Evolutionary conservation across 352 stramenopile species (phyloP).

Genomic region (Pythium vanterpoolii): DNA sequence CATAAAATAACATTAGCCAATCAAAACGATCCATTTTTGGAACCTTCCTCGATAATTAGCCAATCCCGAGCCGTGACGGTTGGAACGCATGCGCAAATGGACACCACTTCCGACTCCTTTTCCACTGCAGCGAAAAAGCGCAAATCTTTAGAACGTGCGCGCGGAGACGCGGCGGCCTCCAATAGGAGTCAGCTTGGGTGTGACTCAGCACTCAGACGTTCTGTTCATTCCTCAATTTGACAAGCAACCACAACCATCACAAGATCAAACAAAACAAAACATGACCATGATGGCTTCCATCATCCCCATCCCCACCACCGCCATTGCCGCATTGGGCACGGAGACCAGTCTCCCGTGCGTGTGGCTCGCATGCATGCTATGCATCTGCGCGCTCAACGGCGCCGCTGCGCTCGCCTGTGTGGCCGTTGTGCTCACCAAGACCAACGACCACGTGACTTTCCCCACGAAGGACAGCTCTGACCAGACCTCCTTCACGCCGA

Average conservation of each 20-base stretch:
- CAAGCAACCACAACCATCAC: constrained; percentile 22
- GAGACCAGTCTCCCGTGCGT: constrained; percentile 15
- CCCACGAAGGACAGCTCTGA: neutral
- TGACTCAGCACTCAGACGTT: neutral
- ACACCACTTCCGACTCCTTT: constrained; percentile 9
- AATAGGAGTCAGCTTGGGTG: constrained; percentile 6
- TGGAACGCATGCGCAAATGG: constrained; percentile 25
- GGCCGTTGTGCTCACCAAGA: constrained; percentile 25
- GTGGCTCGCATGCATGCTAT: constrained; percentile 30
- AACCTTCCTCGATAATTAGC: constrained; percentile 22
- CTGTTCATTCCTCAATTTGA: constrained; percentile 28
- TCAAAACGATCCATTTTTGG: constrained; percentile 17
- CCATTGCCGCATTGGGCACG: constrained; percentile 5
- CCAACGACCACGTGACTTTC: neutral
- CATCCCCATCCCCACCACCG: constrained; percentile 1
- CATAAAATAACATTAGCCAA: constrained; percentile 23
- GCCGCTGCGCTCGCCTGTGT: constrained; percentile 24
- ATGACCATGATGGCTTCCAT: constrained; percentile 15
- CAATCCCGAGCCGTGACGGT: constrained; percentile 14
- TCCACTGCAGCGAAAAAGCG: constrained; percentile 17
- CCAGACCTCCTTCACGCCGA: neutral
- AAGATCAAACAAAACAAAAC: too few species aligned
- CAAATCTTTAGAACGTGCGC: constrained; percentile 9
- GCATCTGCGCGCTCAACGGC: constrained; percentile 27
- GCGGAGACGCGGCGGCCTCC: constrained; percentile 6